These are phyloP conservation scores for Exophiala alcalophila DNA, from an alignment of 2,329 filamentous ascomycete genomes.

Conservation along the genomic window DNA sequence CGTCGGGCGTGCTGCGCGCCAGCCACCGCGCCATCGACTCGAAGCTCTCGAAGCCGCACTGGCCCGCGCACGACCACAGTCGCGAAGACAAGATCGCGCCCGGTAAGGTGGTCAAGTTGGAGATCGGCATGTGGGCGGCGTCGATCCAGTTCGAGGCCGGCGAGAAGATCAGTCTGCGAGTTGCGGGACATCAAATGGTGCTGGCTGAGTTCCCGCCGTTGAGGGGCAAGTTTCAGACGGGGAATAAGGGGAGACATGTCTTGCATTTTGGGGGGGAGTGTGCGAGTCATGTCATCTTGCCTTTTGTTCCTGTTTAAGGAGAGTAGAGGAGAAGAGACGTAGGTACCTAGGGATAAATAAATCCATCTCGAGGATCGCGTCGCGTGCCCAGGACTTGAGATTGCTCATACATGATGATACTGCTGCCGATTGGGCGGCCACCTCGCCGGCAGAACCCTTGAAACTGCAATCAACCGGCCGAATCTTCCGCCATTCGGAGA, in stretches of 20 bases:
- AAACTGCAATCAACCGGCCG: too few species aligned
- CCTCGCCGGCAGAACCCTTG: too few species aligned
- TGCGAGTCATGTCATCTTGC: constrained; percentile 3
- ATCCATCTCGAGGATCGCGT: too few species aligned
- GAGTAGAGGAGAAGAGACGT: too few species aligned
- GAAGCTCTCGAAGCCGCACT: constrained; percentile 30
- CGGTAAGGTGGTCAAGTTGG: constrained; percentile 45
- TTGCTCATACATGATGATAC: too few species aligned
- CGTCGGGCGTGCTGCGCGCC: constrained; percentile 45
- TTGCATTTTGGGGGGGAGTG: constrained; percentile 5
- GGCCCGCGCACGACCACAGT: constrained; percentile 38
- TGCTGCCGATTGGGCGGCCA: too few species aligned
- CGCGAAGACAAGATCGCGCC: constrained; percentile 41
- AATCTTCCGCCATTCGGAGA: too few species aligned
- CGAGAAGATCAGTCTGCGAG: constrained; percentile 34
- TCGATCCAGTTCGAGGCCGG: constrained; percentile 47
- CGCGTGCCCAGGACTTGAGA: too few species aligned
- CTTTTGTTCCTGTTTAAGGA: constrained; percentile 9
- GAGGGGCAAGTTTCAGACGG: constrained; percentile 6
- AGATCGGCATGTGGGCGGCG: constrained; percentile 50
- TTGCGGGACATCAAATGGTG: constrained; percentile 37
- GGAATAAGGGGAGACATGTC: constrained; percentile 8
- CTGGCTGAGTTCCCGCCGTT: constrained; percentile 39
- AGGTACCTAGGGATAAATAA: too few species aligned
- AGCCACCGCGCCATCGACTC: constrained; percentile 43